Evolutionary conservation across 2,329 filamentous ascomycete genomes (phyloP), one percentile per base, ranked within the genome.

Genomic region (Hypoxylon sp.): DNA sequence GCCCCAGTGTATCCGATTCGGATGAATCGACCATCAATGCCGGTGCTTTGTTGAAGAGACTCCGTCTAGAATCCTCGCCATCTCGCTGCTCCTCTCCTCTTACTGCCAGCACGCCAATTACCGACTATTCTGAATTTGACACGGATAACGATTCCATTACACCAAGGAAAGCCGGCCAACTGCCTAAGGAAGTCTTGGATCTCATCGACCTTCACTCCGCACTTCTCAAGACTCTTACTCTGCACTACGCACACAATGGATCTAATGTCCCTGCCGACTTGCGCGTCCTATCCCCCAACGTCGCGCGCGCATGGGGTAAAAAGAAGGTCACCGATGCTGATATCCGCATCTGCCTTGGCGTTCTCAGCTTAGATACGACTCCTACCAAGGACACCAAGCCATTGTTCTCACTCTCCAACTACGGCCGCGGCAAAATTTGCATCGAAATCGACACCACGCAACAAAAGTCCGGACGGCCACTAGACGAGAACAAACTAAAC

Each of bases 231-330:
- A 89, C 91, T 0, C 81, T 93, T 24, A 86, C 87, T 0, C 81
- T 94, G 9, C 91, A 94, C 74, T 86, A 89, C 67, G 90, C 90
- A 1, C 91, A 94, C 79, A 88, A 91, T 77, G 90, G 90, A 66
- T 81, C 82, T 31, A 82, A 84, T 51, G 84, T 87, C 0, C 90
- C 92, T 0, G 87, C 90, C 24, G 90, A 93, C 74, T 78, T 94
- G 48, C 83, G 85, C 37, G 81, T 84, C 31, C 83, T 94, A 37
- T 84, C 87, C 35, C 88, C 88, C 9, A 85, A 89, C 63, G 83
- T 93, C 44, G 87, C 91, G 11, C 86, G 88, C 70, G 83, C 90
- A 39, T 94, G 92, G 92, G 90, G 91, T 66, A 93, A 92, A 80
- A 86, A 91, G 33, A 84, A 85, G 63, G 90, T 94, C 14, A 86